Conservation (phyloP, 2,329 filamentous ascomycete genomes). For the Blumeriella jaapii region DNA sequence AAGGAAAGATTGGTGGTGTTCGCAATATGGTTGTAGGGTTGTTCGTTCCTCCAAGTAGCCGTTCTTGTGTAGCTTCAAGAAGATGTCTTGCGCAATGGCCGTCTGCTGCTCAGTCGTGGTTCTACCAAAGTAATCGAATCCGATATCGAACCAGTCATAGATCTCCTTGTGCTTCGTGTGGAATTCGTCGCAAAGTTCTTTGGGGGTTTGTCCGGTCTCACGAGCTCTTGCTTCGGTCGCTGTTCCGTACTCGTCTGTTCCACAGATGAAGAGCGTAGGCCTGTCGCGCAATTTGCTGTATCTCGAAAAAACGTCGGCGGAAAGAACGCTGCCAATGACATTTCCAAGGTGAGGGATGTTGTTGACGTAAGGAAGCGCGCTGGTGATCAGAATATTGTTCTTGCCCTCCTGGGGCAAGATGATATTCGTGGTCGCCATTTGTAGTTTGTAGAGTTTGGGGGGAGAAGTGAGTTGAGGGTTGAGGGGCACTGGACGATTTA, state of each 20-base stretch:
- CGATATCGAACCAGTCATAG: slow-evolving; percentile 93
- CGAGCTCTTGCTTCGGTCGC: slow-evolving; percentile 93
- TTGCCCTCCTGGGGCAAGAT: slow-evolving; percentile 61
- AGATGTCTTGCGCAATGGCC: slow-evolving; percentile 85
- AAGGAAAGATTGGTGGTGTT: slow-evolving; percentile 62
- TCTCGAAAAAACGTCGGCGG: slow-evolving; percentile 74
- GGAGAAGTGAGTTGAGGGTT: background rate
- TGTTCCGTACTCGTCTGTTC: slow-evolving; percentile 89
- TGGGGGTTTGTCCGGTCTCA: slow-evolving; percentile 71
- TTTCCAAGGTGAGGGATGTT: slow-evolving; percentile 79
- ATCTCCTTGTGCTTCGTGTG: slow-evolving; percentile 81
- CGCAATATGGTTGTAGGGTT: slow-evolving; percentile 85
- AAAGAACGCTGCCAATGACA: slow-evolving; percentile 76
- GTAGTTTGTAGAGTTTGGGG: background rate
- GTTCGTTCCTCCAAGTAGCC: slow-evolving; percentile 79
- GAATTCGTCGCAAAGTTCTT: slow-evolving; percentile 85
- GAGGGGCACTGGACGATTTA: too few species aligned
- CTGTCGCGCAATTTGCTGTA: slow-evolving; percentile 72
- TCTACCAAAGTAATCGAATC: slow-evolving; percentile 88
- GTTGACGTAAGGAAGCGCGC: slow-evolving; percentile 78
- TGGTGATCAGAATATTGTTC: slow-evolving; percentile 82
- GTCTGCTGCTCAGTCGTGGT: slow-evolving; percentile 86
- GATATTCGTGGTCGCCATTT: slow-evolving; percentile 22
- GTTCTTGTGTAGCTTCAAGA: slow-evolving; percentile 76
- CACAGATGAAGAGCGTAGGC: slow-evolving; percentile 76